A percentile compares a stretch with the other conserved stretches of the same genome.
phyloP scores from a whole-genome alignment of 2,329 filamentous ascomycete species.

The Leptoxyphium fumago region DNA sequence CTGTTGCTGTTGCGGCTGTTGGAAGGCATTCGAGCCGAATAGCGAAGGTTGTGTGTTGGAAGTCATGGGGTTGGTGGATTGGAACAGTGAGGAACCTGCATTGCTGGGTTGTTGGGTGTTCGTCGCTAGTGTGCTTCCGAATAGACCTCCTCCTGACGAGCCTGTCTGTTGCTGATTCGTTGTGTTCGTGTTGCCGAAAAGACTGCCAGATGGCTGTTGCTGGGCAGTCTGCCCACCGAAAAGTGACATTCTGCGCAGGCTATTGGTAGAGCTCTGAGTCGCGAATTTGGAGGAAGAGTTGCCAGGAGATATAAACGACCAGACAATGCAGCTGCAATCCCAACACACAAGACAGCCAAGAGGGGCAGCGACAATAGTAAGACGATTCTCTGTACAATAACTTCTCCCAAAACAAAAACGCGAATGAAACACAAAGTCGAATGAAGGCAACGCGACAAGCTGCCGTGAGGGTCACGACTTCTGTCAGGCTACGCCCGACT shows the following conservation, averaged over 20 bases:
- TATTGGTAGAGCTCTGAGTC: too few relatives aligned
- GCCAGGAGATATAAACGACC: too few relatives aligned
- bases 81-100: constrained; percentile 7
- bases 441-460: background rate
- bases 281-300: too few relatives aligned
- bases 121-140: constrained; percentile 11
- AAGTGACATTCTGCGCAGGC: constrained; percentile 16
- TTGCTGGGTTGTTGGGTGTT: constrained; percentile 13
- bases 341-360: too few relatives aligned
- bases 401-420: background rate
- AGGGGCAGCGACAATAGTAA: too few relatives aligned
- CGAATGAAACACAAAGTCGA: background rate
- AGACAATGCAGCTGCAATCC: too few relatives aligned
- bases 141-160: constrained; percentile 14
- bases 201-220: constrained; percentile 15
- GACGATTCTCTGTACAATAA: background rate
- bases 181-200: constrained; percentile 21
- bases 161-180: background rate
- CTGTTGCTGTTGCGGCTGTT: constrained; percentile 21
- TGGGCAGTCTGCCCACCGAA: constrained; percentile 15
- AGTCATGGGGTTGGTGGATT: constrained; percentile 11
- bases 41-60: constrained; percentile 1
- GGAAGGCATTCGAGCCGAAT: background rate
- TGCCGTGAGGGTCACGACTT: background rate
- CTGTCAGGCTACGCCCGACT: constrained; percentile 1